Conservation (phyloP, 139 green algal species). For the Chlorella sp. region DNA sequence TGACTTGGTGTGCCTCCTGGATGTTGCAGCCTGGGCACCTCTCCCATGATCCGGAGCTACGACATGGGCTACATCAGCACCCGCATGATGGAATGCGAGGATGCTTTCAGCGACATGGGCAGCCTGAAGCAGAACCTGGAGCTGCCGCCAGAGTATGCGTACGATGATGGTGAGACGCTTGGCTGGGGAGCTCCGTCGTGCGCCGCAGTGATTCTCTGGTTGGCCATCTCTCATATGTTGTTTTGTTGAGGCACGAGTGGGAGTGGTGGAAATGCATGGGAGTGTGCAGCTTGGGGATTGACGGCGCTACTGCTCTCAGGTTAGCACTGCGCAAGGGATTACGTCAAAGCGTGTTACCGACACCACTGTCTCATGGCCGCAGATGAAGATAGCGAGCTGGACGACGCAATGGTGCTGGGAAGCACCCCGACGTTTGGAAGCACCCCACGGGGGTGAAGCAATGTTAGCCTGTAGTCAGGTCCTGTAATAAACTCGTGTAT, state of each 20-base stretch:
- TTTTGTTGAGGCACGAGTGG: not conserved
- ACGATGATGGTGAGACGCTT: conserved; percentile 32
- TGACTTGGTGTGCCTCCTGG: not conserved
- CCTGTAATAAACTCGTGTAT: not conserved
- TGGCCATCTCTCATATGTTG: too few species aligned
- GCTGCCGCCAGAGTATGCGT: conserved; percentile 56
- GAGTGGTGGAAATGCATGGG: not conserved
- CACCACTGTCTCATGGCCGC: not conserved
- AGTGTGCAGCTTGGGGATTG: not conserved
- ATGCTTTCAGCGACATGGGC: conserved; percentile 61
- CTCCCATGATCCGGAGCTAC: conserved; percentile 70
- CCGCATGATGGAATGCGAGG: conserved; percentile 63
- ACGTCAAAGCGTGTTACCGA: not conserved
- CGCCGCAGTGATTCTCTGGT: not conserved
- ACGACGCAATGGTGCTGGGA: conserved; percentile 85
- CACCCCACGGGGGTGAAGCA: not conserved
- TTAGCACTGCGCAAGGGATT: not conserved
- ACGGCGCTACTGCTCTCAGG: too few species aligned
- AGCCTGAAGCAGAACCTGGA: conserved; percentile 68
- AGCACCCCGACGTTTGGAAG: conserved; percentile 59
- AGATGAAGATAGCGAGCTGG: conserved; percentile 66
- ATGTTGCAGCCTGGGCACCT: conserved; percentile 50
- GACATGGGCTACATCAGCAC: conserved; percentile 85
- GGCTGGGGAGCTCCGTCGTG: not conserved
- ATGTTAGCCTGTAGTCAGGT: not conserved